Conservation (phyloP, 2,329 filamentous ascomycete species). For the Cladosporium halotolerans region DNA sequence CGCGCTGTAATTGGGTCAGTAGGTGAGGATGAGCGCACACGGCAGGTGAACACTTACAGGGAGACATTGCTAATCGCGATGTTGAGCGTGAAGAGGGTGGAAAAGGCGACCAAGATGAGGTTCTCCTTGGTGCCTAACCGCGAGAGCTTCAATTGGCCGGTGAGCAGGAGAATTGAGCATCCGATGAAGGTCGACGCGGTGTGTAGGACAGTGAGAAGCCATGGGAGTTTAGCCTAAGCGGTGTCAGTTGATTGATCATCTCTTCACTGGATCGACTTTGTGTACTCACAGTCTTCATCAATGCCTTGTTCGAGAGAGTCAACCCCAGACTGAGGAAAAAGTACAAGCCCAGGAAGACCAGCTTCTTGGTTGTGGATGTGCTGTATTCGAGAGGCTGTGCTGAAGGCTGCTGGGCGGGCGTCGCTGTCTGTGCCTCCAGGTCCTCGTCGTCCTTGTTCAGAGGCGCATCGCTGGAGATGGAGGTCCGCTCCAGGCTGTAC, state of each 20-base stretch:
- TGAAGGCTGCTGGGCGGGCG: constrained; percentile 3
- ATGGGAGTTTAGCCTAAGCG: constrained; percentile 52
- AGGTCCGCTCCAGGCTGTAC: constrained; percentile 6
- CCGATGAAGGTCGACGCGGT: constrained; percentile 50
- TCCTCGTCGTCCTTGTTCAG: constrained; percentile 7
- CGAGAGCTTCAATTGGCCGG: constrained; percentile 49
- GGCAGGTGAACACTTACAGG: constrained; percentile 27
- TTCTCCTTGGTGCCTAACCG: constrained; percentile 49
- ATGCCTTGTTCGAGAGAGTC: constrained; percentile 56
- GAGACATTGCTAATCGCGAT: constrained; percentile 58
- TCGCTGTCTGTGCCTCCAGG: constrained; percentile 3
- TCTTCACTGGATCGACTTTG: constrained; percentile 30
- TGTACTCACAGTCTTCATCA: constrained; percentile 40
- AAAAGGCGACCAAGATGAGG: constrained; percentile 52
- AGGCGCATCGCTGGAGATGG: constrained; percentile 9
- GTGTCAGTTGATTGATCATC: neutral
- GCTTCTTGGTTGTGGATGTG: constrained; percentile 21
- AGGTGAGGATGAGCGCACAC: neutral
- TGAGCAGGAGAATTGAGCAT: constrained; percentile 46
- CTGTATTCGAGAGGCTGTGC: constrained; percentile 19
- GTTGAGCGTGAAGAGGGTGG: constrained; percentile 55
- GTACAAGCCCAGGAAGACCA: constrained; percentile 32
- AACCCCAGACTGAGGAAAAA: constrained; percentile 45
- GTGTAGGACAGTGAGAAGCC: constrained; percentile 56
- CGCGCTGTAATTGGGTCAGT: constrained; percentile 2